Percentiles rank a stretch among this genome's conserved stretches.
Evolutionary conservation across 768 basidiomycete genomes (phyloP).

Genomic region (Astraeus odoratus): DNA sequence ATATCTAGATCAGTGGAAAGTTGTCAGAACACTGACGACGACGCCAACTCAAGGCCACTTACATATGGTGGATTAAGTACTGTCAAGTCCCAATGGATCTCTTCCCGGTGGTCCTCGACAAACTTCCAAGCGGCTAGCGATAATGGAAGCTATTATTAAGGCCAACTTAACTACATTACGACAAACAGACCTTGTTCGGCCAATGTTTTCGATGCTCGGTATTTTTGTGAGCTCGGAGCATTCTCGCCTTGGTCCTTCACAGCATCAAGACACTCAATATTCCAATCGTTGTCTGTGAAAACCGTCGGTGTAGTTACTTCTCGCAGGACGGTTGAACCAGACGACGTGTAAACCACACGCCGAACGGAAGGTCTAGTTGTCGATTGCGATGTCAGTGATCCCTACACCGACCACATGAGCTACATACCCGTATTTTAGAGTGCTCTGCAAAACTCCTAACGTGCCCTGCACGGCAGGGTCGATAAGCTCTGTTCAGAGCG

Average conservation of each 20-base stretch:
- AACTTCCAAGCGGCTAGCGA: constrained; percentile 45
- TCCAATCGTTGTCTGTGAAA: constrained; percentile 56
- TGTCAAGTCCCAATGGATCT: constrained; percentile 33
- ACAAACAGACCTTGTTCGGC: constrained; percentile 47
- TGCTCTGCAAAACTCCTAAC: constrained; percentile 49
- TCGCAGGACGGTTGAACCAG: constrained; percentile 41
- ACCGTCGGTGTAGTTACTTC: constrained; percentile 18
- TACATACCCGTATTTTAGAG: constrained; percentile 44
- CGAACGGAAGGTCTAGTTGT: constrained; percentile 20
- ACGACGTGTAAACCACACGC: constrained; percentile 65
- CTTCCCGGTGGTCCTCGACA: constrained; percentile 25
- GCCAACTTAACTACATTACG: neutral
- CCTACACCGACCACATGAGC: neutral
- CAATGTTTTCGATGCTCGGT: constrained; percentile 58
- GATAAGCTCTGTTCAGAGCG: constrained; percentile 44
- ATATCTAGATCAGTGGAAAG: constrained; percentile 11
- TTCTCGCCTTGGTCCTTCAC: constrained; percentile 21
- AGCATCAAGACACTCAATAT: constrained; percentile 34
- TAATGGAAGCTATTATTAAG: neutral
- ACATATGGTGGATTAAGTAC: constrained; percentile 35
- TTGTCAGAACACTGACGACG: neutral
- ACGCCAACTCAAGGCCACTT: constrained; percentile 5
- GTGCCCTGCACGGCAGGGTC: constrained; percentile 73
- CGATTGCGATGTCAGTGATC: neutral
- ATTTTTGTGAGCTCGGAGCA: constrained; percentile 33